Base-by-base conservation (phyloP, 495 filamentous ascomycete species). In the Schizothecium vesticola region DNA sequence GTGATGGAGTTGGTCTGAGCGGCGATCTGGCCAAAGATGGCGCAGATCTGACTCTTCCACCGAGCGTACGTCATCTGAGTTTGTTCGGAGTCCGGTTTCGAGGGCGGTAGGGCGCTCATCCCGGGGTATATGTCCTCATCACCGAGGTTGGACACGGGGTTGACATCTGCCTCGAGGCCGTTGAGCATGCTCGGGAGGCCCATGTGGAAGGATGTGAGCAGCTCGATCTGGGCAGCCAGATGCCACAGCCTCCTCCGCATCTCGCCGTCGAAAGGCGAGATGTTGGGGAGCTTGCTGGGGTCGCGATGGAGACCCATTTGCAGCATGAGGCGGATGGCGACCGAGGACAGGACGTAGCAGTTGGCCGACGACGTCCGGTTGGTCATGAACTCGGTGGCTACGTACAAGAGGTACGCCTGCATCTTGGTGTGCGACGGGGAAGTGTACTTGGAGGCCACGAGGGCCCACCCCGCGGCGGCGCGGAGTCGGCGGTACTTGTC, bases 231-330 rank as follows among this genome's bases (percentile, higher is more conserved):
- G 12, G 78, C 55, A 1, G 86, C 79, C 4, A 81, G 70, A 67
- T 82, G 75, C 87, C 87, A 88, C 36, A 84, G 69, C 19, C 87
- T 79, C 16, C 86, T 77, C 21, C 87, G 77, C 76, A 87, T 86
- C 72, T 89, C 86, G 6, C 81, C 85, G 26, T 84, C 75, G 61
- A 85, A 86, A 1, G 81, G 76, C 0, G 85, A 82, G 56, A 91
- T 86, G 24, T 77, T 75, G 29, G 79, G 72, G n/a, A 80, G 70
- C 59, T 79, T 75, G 64, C 76, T 78, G 9, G 83, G 77, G 63
- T 89, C 86, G 22, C 86, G 81, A 65, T 89, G 86, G 24, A 85
- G 79, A 16, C 86, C 86, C 81, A 86, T 83, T 59, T 81, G 81
- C 57, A 88, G 59, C 65, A 86, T 84, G 1, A 88, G 74, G 13